Conservation (phyloP, 2,329 filamentous ascomycete species). For the Phaeosphaeriaceae sp. region DNA sequence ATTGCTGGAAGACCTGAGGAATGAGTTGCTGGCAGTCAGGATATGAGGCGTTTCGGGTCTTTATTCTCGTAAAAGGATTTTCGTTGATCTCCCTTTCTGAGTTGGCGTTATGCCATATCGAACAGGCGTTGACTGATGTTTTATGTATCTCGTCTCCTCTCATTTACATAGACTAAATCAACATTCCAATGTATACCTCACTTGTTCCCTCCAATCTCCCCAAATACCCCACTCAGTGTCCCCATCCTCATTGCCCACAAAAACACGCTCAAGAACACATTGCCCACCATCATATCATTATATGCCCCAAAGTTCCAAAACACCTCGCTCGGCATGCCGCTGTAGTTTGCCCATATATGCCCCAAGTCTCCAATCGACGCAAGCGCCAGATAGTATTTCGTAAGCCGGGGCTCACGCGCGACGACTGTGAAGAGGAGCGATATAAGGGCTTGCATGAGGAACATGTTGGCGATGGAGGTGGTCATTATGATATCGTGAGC, state of each 20-base stretch:
- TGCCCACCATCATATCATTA: slow-evolving; percentile 38
- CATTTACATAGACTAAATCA: not conserved
- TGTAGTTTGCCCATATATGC: slow-evolving; percentile 34
- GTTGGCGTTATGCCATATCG: not conserved
- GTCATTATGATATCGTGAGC: slow-evolving; percentile 23
- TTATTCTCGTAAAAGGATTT: not conserved
- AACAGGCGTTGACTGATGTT: not conserved
- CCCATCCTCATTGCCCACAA: slow-evolving; percentile 30
- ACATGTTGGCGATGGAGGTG: slow-evolving; percentile 33
- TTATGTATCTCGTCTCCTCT: slow-evolving; percentile 5
- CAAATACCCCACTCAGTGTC: slow-evolving; percentile 33
- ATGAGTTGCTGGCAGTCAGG: slow-evolving; percentile 12
- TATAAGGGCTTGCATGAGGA: slow-evolving; percentile 27
- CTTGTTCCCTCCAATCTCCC: slow-evolving; percentile 16
- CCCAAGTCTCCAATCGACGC: slow-evolving; percentile 31
- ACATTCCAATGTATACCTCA: not conserved
- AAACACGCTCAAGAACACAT: slow-evolving; percentile 32
- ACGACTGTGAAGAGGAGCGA: slow-evolving; percentile 33
- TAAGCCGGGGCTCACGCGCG: slow-evolving; percentile 32
- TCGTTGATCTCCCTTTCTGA: not conserved
- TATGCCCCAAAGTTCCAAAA: slow-evolving; percentile 33
- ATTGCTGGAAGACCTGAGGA: slow-evolving; percentile 43
- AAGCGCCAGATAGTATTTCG: slow-evolving; percentile 30
- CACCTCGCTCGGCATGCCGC: slow-evolving; percentile 25
- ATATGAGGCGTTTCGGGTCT: not conserved